Evolutionary conservation across 2,329 filamentous ascomycete genomes (phyloP).

Genomic region (Epichloe typhina): DNA sequence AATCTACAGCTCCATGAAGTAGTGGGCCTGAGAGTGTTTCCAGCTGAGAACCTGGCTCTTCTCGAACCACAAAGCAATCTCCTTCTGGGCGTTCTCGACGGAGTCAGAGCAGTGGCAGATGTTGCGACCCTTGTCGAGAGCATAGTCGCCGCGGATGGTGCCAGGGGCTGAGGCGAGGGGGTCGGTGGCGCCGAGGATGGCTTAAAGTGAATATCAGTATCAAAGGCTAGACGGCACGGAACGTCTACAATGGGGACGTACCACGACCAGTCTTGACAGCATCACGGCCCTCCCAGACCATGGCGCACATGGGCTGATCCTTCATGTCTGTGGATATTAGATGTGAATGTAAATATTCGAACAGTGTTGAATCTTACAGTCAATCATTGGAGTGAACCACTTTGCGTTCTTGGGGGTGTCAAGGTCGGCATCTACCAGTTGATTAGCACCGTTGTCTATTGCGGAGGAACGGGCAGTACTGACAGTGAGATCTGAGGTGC

Average conservation of each 20-base stretch:
- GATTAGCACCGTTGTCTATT: slow-evolving; percentile 14
- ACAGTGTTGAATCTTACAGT: slow-evolving; percentile 51
- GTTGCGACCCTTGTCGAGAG: slow-evolving; percentile 78
- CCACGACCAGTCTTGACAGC: slow-evolving; percentile 96
- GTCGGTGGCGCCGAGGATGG: slow-evolving; percentile 97
- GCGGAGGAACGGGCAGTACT: slow-evolving; percentile 16
- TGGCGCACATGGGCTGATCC: slow-evolving; percentile 70
- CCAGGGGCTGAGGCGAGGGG: slow-evolving; percentile 85
- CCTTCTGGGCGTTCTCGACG: slow-evolving; percentile 99
- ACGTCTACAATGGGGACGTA: slow-evolving; percentile 30
- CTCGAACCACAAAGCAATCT: slow-evolving; percentile 98
- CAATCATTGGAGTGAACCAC: slow-evolving; percentile 90
- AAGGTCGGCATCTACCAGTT: slow-evolving; percentile 60
- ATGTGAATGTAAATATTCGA: neutral
- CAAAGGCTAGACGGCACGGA: neutral
- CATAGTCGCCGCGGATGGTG: slow-evolving; percentile 93
- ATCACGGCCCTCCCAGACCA: slow-evolving; percentile 99
- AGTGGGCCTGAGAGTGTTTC: slow-evolving; percentile 75
- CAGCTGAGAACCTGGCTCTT: slow-evolving; percentile 72
- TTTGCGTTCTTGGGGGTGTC: slow-evolving; percentile 54
- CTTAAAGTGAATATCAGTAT: slow-evolving; percentile 24
- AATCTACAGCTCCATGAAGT: slow-evolving; percentile 87
- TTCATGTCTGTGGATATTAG: slow-evolving; percentile 3
- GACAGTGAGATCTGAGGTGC: slow-evolving; percentile 95
- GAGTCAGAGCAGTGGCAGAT: slow-evolving; percentile 99